A percentile compares a stretch with the other conserved stretches of the same genome.
phyloP scores from a whole-genome alignment of 148 eudicot species.

The Camellia sinensis region DNA sequence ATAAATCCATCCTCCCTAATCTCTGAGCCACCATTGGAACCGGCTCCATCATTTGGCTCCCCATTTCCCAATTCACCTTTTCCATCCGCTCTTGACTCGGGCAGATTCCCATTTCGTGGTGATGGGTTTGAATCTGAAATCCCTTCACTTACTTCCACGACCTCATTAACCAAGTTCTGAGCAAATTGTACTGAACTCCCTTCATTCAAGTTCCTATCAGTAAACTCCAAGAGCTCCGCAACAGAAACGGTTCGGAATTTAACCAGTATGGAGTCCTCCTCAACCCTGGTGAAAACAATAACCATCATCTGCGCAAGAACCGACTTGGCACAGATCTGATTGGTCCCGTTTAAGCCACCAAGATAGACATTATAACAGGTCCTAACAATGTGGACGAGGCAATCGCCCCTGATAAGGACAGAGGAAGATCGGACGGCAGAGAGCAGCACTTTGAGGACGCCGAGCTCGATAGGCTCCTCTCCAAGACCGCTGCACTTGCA shows the following conservation, averaged over 20 bases:
- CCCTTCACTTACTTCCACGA: conserved; percentile 55
- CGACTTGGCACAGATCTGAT: conserved; percentile 93
- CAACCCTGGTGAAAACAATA: conserved; percentile 66
- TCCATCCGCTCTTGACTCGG: conserved; percentile 15
- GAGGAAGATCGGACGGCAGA: conserved; percentile 66
- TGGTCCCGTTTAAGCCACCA: conserved; percentile 78
- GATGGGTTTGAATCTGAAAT: conserved; percentile 20
- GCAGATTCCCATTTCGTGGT: conserved; percentile 17
- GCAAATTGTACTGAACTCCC: conserved; percentile 80
- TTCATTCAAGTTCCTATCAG: conserved; percentile 87
- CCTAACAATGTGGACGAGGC: conserved; percentile 61
- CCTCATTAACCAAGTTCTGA: conserved; percentile 68
- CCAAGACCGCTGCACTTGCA: conserved; percentile 54
- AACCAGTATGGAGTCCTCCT: conserved; percentile 55
- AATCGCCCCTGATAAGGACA: conserved; percentile 63
- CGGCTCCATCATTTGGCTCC: conserved; percentile 19
- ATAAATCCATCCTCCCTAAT: conserved; percentile 81
- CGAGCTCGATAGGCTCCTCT: conserved; percentile 67
- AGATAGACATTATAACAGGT: conserved; percentile 87
- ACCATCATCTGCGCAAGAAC: conserved; percentile 89
- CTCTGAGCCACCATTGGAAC: conserved; percentile 43
- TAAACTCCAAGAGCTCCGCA: conserved; percentile 70
- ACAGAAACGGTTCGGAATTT: conserved; percentile 50
- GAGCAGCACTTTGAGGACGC: conserved; percentile 59
- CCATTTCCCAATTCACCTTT: conserved; percentile 28